phyloP scores from a whole-genome alignment of 805 yeast genomes.

The Wickerhamiella bombiphila region DNA sequence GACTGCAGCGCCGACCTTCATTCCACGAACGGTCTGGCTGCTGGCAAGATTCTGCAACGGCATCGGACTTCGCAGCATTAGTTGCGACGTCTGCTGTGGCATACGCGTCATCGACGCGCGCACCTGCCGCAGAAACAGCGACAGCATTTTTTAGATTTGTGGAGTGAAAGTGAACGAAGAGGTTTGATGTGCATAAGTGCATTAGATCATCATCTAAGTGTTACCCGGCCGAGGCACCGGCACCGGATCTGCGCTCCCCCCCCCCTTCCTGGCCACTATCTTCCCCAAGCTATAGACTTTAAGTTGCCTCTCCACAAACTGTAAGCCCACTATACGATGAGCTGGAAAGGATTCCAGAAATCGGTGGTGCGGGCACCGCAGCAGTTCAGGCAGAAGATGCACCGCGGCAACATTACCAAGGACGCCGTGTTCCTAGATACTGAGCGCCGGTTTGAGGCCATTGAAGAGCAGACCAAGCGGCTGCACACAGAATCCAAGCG shows the following conservation, averaged over 20 bases:
- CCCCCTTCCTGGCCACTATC: too few species aligned
- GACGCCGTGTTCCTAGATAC: conserved; percentile 93
- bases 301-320: background rate
- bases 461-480: conserved; percentile 79
- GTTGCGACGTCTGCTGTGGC: background rate
- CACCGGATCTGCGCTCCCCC: too few species aligned
- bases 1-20: conserved; percentile 85
- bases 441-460: conserved; percentile 86
- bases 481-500: conserved; percentile 80
- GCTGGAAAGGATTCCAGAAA: conserved; percentile 21
- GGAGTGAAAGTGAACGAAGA: background rate
- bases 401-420: conserved; percentile 49
- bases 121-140: background rate
- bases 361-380: conserved; percentile 57
- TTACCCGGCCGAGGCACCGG: too few species aligned
- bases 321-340: conserved; percentile 8
- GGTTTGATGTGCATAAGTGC: too few species aligned
- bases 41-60: background rate
- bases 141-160: background rate
- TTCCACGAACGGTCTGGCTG: conserved; percentile 37
- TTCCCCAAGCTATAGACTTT: too few species aligned
- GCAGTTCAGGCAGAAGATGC: conserved; percentile 72
- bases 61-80: background rate
- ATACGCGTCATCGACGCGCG: background rate
- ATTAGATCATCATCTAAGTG: too few species aligned